Conservation (phyloP, 352 stramenopile genomes). For the Aphanomyces astaci region DNA sequence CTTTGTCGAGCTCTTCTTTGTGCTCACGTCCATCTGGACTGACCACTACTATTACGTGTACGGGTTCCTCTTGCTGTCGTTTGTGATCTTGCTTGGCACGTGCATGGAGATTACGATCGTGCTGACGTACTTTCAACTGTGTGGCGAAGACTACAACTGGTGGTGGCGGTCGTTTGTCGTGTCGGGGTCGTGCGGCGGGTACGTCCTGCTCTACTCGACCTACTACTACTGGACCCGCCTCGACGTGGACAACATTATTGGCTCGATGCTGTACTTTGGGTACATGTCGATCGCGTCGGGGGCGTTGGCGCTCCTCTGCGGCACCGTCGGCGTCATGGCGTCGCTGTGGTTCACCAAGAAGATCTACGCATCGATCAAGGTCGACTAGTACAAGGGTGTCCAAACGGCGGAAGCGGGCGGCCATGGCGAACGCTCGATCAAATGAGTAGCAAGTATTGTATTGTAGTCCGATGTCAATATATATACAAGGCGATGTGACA, state of each 20-base stretch:
- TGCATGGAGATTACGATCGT: slow-evolving; percentile 99
- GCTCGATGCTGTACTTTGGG: slow-evolving; percentile 93
- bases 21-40: slow-evolving; percentile 97
- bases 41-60: slow-evolving; percentile 99
- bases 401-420: too few species aligned
- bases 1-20: slow-evolving; percentile 99
- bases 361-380: slow-evolving; percentile 98
- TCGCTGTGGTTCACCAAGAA: slow-evolving; percentile 98
- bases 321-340: slow-evolving; percentile 93
- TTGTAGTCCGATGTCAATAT: too few species aligned
- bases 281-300: slow-evolving; percentile 99
- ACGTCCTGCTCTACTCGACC: slow-evolving; percentile 98
- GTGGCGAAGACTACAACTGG: slow-evolving; percentile 99
- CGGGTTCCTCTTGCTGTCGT: slow-evolving; percentile 97
- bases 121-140: slow-evolving; percentile 99
- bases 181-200: slow-evolving; percentile 92
- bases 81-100: slow-evolving; percentile 97
- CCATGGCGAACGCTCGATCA: too few species aligned
- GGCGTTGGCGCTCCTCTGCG: slow-evolving; percentile 94
- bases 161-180: slow-evolving; percentile 99
- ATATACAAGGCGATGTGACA: too few species aligned
- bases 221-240: slow-evolving; percentile 97
- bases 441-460: too few species aligned
- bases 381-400: too few species aligned
- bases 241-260: slow-evolving; percentile 90